Base-by-base conservation (phyloP, 257 asterid genomes). In the Rubia yunnanensis region DNA sequence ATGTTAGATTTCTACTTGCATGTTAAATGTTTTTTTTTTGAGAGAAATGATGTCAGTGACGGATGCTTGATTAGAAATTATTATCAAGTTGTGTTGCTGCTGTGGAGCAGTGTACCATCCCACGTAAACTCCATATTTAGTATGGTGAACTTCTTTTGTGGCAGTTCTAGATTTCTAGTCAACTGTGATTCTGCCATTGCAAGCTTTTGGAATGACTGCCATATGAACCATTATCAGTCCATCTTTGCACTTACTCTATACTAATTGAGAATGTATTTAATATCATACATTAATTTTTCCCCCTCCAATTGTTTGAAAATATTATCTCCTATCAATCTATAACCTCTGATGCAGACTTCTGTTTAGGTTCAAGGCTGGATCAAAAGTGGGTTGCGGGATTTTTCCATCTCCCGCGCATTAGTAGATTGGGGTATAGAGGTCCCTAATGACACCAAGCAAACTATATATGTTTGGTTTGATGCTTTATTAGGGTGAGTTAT, bases 391-490 rank as follows among this genome's bases (percentile, higher is more conserved):
- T 77, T 92, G 65, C 81, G 83, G 71, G 99, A 89, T 83, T 92
- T 92, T 77, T 92, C 99, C 48, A 92, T 92, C 70, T 86, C 99
- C 52, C 92, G 99, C 69, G 84, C 95, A 67, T 80, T 91, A 18
- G 95, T 89, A 63, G 85, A 73, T 70, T 92, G 99, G 99, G 99
- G 99, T 36, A 87, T 92, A 73, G 82, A 80, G 38, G 95, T 89
- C 74, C 99, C 97, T 50, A 79, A 84, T 73, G 99, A 92, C 70
- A 13, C 80, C 49, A 79, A 87, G 60, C 99, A 89, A 73, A 92
- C 97, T 71, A 89, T 92, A 71, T 92, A 92, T 76, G 99, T 92
- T 32, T 92, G 99, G 99, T 92, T 92, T 84, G 99, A 92, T 80
- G 99, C 99, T 73, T 78, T 92, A 65, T 66, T 89, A 86, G 99